Evolutionary conservation across 805 yeast species (phyloP).

Genomic region (Barnettozyma sucrosica): DNA sequence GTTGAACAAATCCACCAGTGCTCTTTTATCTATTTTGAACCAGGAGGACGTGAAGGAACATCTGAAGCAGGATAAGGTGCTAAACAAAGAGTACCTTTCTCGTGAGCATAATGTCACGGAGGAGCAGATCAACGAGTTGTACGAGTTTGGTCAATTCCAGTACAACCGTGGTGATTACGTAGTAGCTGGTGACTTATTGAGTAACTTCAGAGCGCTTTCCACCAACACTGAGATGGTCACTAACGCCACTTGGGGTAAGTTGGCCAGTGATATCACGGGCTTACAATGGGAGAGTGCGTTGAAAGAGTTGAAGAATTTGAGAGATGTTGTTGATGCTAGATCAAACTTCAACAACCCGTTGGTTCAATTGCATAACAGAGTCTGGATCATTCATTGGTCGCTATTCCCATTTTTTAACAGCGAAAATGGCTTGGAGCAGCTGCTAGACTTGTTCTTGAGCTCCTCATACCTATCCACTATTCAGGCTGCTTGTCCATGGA

Average conservation of each 20-base stretch:
- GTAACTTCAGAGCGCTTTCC: slow-evolving; percentile 51
- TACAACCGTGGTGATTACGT: slow-evolving; percentile 59
- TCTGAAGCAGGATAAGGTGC: slow-evolving; percentile 49
- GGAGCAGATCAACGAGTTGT: slow-evolving; percentile 43
- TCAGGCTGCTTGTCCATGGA: slow-evolving; percentile 71
- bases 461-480: slow-evolving; percentile 59
- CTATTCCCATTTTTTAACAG: slow-evolving; percentile 55
- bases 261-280: slow-evolving; percentile 54
- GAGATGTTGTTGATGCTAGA: slow-evolving; percentile 55
- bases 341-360: slow-evolving; percentile 43
- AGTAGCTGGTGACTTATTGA: slow-evolving; percentile 52
- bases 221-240: slow-evolving; percentile 43
- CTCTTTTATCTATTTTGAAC: slow-evolving; percentile 40
- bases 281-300: slow-evolving; percentile 47
- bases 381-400: slow-evolving; percentile 68
- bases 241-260: slow-evolving; percentile 63
- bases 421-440: slow-evolving; percentile 45
- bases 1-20: slow-evolving; percentile 38
- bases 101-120: slow-evolving; percentile 41
- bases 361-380: slow-evolving; percentile 54
- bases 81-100: slow-evolving; percentile 42
- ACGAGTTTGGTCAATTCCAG: slow-evolving; percentile 56
- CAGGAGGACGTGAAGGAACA: slow-evolving; percentile 46
- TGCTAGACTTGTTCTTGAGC: slow-evolving; percentile 52
- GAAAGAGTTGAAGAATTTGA: slow-evolving; percentile 47